These are phyloP conservation scores for Paralagenidium karlingii DNA, from an alignment of 352 stramenopile genomes.

Conservation along the genomic window DNA sequence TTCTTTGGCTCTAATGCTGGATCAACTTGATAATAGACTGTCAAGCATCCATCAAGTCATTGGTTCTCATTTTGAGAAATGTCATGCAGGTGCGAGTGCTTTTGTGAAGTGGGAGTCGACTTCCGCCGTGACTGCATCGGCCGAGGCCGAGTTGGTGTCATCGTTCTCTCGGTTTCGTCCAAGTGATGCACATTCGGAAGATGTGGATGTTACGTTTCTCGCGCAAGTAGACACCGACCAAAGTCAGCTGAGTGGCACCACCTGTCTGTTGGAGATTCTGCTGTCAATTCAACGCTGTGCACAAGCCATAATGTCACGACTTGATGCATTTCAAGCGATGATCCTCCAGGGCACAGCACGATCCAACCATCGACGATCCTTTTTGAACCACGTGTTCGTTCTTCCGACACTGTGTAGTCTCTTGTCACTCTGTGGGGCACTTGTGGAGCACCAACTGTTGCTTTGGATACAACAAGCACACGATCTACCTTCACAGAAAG, in stretches of 20 bases:
- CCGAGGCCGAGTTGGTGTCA: no score
- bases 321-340: constrained; percentile 16
- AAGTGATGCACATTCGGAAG: no score
- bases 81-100: constrained; percentile 16
- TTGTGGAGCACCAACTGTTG: constrained; percentile 37
- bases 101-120: constrained; percentile 12
- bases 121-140: constrained; percentile 8
- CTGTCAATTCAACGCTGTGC: constrained; percentile 24
- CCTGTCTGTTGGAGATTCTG: constrained; percentile 49
- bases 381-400: constrained; percentile 35
- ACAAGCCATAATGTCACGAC: constrained; percentile 14
- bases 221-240: constrained; percentile 31
- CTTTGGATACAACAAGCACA: constrained; percentile 17
- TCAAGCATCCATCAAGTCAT: no score
- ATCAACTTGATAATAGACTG: no score
- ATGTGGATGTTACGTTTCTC: no score
- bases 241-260: constrained; percentile 41
- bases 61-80: neutral
- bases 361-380: constrained; percentile 45
- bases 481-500: no score
- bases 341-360: constrained; percentile 24
- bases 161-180: no score
- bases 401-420: constrained; percentile 29
- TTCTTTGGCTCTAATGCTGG: no score
- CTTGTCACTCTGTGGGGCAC: constrained; percentile 19